Evolutionary conservation across 2,329 filamentous ascomycete genomes (phyloP).

Genomic region (Tolypocladium ovalisporum): DNA sequence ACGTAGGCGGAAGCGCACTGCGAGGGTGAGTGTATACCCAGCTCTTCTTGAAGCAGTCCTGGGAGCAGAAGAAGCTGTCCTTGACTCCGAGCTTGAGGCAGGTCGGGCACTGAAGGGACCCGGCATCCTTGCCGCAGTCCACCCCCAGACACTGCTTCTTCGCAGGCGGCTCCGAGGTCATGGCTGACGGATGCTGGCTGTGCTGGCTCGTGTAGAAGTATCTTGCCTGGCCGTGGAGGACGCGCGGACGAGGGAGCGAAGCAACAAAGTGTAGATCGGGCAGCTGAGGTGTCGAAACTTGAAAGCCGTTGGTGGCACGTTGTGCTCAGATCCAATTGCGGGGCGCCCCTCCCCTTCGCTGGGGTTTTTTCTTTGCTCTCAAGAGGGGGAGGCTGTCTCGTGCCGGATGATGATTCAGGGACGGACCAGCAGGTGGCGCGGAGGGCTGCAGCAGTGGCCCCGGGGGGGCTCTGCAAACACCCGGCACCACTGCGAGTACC

Average conservation of each 20-base stretch:
- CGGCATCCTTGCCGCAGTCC: conserved; percentile 80
- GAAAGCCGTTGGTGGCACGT: neutral
- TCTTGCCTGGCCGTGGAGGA: neutral
- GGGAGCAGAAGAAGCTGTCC: conserved; percentile 93
- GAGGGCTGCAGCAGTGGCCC: neutral
- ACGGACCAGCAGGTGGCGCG: neutral
- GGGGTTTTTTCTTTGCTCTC: neutral
- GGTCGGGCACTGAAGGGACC: conserved; percentile 82
- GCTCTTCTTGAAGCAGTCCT: conserved; percentile 98
- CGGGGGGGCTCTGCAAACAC: neutral
- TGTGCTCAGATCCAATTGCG: neutral
- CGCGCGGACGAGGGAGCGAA: neutral
- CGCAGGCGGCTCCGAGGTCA: conserved; percentile 37
- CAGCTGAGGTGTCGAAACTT: neutral
- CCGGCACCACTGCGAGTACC: too few species aligned
- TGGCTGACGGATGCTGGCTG: conserved; percentile 15
- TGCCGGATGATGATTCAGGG: neutral
- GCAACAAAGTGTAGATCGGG: neutral
- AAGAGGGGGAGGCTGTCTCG: neutral
- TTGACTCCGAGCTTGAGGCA: conserved; percentile 81
- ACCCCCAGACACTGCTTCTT: conserved; percentile 67
- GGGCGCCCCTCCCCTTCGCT: neutral
- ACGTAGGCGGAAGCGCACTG: too few species aligned
- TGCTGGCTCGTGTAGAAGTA: neutral
- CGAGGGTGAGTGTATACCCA: conserved; percentile 59